Evolutionary conservation across 495 filamentous ascomycete genomes (phyloP).

Genomic region (Pyronema omphalodes): DNA sequence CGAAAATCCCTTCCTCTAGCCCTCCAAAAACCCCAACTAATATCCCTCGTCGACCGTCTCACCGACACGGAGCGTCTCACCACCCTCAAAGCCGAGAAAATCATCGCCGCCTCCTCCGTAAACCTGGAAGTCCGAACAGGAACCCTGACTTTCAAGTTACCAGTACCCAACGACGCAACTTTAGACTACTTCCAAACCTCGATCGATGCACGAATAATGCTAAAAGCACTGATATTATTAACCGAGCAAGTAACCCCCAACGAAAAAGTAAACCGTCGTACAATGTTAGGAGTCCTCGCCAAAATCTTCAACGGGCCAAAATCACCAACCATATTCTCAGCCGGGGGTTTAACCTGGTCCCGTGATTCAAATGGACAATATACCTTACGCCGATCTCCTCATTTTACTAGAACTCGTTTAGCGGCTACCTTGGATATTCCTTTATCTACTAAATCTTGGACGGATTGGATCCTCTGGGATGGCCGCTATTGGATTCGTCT

Average conservation of each 20-base stretch:
- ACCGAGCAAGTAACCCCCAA: not conserved
- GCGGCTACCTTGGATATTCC: not conserved
- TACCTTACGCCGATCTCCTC: not conserved
- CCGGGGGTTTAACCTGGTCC: slow-evolving; percentile 13
- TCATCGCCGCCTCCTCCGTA: slow-evolving; percentile 15
- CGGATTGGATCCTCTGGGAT: slow-evolving; percentile 49
- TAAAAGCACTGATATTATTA: not conserved
- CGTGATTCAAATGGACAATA: slow-evolving; percentile 3
- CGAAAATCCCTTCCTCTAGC: slow-evolving; percentile 44
- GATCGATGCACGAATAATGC: not conserved
- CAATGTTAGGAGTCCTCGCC: not conserved
- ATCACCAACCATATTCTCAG: slow-evolving; percentile 15
- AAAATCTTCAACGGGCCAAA: slow-evolving; percentile 20
- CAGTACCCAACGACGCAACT: not conserved
- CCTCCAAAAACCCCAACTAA: slow-evolving; percentile 32
- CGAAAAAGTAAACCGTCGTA: slow-evolving; percentile 3
- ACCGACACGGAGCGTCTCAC: slow-evolving; percentile 30
- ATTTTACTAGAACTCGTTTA: not conserved
- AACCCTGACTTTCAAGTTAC: no score
- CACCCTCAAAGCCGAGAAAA: slow-evolving; percentile 24
- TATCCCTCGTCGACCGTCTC: slow-evolving; percentile 34
- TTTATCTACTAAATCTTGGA: slow-evolving; percentile 10
- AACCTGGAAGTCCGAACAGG: no score
- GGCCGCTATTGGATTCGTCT: slow-evolving; percentile 66
- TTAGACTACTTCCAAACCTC: not conserved